Base-by-base conservation (phyloP, 306 rosid genomes). In the Medicago ruthenica region DNA sequence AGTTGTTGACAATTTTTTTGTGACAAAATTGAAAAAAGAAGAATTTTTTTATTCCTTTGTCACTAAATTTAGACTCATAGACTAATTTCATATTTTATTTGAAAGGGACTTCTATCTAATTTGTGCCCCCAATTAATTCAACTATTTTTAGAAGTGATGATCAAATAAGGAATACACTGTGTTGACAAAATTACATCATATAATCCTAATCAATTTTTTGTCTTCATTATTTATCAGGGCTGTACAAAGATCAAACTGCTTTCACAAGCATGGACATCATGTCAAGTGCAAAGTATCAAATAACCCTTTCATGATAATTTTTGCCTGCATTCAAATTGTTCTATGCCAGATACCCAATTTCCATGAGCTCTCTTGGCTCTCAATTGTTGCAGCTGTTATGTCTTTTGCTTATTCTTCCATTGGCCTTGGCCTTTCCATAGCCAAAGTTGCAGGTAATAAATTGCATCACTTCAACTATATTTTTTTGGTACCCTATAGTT, bases 371-470 rank as follows among this genome's bases (percentile, higher is more conserved):
- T 92, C 97, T 1, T 95, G 92, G 92, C 98, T 95, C 68, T 95
- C 99, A 6, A 90, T 95, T 55, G 78, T 95, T 12, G 99, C 99
- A 17, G 99, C 99, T 9, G n/a, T 95, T 18, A 95, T 95, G 99
- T 96, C 99, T 48, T 96, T 96, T 44, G 87, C 99, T 34, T 96
- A 96, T 50, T 87, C 99, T 5, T 81, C 91, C 71, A 96, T 96
- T n/a, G 99, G 99, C 18, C 90, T 96, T 1, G 99, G 93, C 0
- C 97, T 96, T 67, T 96, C 97, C 62, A 36, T 96, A 0, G 97
- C 97, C 16, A 92, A 86, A 89, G 82, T 86, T 31, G 80, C 85
- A 64, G 87, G 98, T 92, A 75, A 50, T 4, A 27, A 27, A 27
- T 27, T 27, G 31, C 31, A 27, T 3, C 31, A 27, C 31, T 27